phyloP scores from a whole-genome alignment of 139 green algal species.

The Chlorella sp. region DNA sequence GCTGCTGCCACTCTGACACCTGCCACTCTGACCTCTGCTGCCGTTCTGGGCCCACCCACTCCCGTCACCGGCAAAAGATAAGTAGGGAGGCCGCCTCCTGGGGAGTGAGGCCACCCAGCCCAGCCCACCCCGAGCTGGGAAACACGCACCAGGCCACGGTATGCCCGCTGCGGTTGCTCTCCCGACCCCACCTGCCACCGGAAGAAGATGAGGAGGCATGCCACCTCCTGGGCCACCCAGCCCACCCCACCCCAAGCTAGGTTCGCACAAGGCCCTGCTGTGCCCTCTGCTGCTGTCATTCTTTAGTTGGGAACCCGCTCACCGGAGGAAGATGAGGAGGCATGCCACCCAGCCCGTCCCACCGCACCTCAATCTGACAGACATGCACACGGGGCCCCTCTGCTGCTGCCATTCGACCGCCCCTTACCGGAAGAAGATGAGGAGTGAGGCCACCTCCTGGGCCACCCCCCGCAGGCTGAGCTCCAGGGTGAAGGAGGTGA shows the following conservation, averaged over 20 bases:
- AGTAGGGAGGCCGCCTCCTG: neutral
- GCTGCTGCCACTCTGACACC: neutral
- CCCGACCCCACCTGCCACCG: neutral
- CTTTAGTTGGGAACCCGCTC: neutral
- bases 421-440: constrained; percentile 33
- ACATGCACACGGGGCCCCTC: neutral
- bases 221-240: neutral
- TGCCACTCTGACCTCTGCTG: too few relatives aligned
- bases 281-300: neutral
- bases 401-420: neutral
- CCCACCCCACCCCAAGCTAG: neutral
- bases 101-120: too few relatives aligned
- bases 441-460: constrained; percentile 29
- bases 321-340: constrained; percentile 16
- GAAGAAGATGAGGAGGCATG: constrained; percentile 7
- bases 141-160: neutral
- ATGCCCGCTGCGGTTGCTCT: neutral
- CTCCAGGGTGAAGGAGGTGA: constrained; percentile 32
- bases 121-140: neutral
- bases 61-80: too few relatives aligned
- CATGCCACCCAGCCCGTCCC: neutral
- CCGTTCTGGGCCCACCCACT: too few relatives aligned
- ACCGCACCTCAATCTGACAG: neutral
- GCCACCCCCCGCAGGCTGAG: constrained; percentile 23
- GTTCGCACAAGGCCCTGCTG: neutral